Base-by-base conservation (phyloP, 306 rosid genomes). In the Begonia peltatifolia region DNA sequence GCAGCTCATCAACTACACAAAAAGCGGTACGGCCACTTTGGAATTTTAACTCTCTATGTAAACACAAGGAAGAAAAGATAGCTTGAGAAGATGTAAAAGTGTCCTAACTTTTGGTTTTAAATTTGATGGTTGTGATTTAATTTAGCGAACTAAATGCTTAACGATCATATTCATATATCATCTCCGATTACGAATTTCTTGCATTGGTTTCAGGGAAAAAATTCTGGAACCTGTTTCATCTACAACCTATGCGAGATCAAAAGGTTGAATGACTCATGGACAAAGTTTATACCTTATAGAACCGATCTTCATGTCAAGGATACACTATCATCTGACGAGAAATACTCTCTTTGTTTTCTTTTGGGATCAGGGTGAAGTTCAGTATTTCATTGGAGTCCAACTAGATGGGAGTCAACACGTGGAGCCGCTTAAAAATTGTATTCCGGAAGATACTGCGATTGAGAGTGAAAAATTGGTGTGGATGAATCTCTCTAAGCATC, bases 181-280 rank as follows among this genome's bases (percentile, higher is more conserved):
- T 23, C 30, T 23, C 3, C 5, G 5, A 5, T 23, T 23, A 23
- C 30, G 30, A 30, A 30, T 30, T 2, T 12, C 76, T 56, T 70
- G 50, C 36, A 22, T 57, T 58, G 20, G 41, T 72, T 43, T 12
- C 80, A 90, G 99, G 99, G 22, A 86, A 90, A 57, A 90, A 86
- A 76, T 90, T 90, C 69, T 90, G 99, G 99, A 90, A 90, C 63
- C 60, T 90, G 60, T 90, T 90, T 74, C 99, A 90, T 71, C 73
- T 90, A 53, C 99, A 90, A 76, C 94, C 99, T 41, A 90, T 90
- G 99, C 95, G 99, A 71, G 99, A 90, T 55, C 99, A 90, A 56
- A 90, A 86, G 95, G 99, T 84, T 30, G 38, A 30, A 30, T 6
- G 6, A 30, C 38, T 30, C 9, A 30, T 4, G 38, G 38, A 79